Evolutionary conservation across 805 yeast genomes (phyloP), one percentile per base, ranked within the genome.

Genomic region (Torulaspora maleeae): DNA sequence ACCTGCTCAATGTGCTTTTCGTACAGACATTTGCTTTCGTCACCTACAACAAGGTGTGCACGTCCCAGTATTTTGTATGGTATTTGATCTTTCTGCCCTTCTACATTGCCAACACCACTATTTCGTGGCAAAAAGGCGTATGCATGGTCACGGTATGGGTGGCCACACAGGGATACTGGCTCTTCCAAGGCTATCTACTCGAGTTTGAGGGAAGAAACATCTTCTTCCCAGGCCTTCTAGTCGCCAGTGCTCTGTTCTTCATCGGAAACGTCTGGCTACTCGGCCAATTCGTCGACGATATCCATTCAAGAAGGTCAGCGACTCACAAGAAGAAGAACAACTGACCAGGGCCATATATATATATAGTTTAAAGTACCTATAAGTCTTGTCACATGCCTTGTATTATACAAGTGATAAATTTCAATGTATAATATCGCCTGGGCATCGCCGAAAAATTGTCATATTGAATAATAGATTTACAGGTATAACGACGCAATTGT

Each of bases 1-100:
- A 74, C 39, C 53, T 82, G 5, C 60, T 75, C 16, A 70, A 75
- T 38, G 73, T 83, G 2, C 58, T 84, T 50, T 90, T 91, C 50
- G 69, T 89, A 10, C 93, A 86, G 61, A 85, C 95, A 0, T 76
- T 83, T 56, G 72, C 80, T n/a, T 86, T 85, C 65, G 89, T 85
- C 13, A 71, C 86, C 1, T 84, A 77, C 66, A 85, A 85, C 67
- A 85, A 85, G 65, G 93, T 85, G 17, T 82, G 88, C 58, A 93
- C 99, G 0, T 87, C 96, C 1, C 99, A 93, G 68, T 93, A 93
- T 66, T 93, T 93, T 66, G 79, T 91, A 50, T 93, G 99, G 99
- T 93, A 84, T 59, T 68, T 93, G 55, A 85, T 89, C 11, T 79
- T 90, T 52, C 64, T 91, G 35, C 98, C 99, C 1, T 78, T 86